Base-by-base conservation (phyloP, 2,329 filamentous ascomycete genomes). In the Aspergillus fischeri region DNA sequence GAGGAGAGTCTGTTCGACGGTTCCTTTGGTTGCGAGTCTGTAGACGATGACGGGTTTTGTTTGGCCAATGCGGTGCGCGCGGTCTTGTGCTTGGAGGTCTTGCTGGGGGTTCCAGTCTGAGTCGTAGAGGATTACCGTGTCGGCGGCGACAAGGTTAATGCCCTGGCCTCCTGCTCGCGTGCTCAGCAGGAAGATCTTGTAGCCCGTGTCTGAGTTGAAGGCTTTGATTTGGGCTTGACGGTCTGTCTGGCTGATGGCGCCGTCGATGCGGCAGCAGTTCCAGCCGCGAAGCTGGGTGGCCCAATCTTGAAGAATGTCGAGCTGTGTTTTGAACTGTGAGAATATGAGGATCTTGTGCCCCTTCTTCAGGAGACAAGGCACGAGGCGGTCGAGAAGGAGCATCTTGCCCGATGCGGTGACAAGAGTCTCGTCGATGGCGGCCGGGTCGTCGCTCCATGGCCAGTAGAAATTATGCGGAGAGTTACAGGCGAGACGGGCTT, bases 381-480 rank as follows among this genome's bases (percentile, higher is more conserved):
- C 82, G 0, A 99, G 81, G 0, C 91, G 86, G 70, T 99, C 94
- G 0, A 99, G 83, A 0, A 99, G 83, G 2, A 97, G 83, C 91
- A 99, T 97, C 73, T 99, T 99, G 14, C 94, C 94, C 0, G 92
- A 96, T 0, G 90, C 86, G 0, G 89, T 93, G 35, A 99, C 84
- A 5, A 99, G 83, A 1, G 83, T 88, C 68, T 95, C 89, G 66
- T 97, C 92, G 0, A 91, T 78, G 0, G 83, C 78, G 0, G 82
- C 72, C 5, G 83, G 81, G 1, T 82, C 80, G 17, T 84, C 81
- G 5, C 83, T 80, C 84, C 93, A 97, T 0, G 94, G 93, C 70
- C 92, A 95, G 75, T 96, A 97, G 72, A 99, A 97, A 70, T 97
- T 96, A 74, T 97, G 92, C 0, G 94, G 94, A 0, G 87, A 91